These are phyloP conservation scores for Platanus orientalis DNA, from an alignment of 164 flowering plant species.

Conservation along the genomic window DNA sequence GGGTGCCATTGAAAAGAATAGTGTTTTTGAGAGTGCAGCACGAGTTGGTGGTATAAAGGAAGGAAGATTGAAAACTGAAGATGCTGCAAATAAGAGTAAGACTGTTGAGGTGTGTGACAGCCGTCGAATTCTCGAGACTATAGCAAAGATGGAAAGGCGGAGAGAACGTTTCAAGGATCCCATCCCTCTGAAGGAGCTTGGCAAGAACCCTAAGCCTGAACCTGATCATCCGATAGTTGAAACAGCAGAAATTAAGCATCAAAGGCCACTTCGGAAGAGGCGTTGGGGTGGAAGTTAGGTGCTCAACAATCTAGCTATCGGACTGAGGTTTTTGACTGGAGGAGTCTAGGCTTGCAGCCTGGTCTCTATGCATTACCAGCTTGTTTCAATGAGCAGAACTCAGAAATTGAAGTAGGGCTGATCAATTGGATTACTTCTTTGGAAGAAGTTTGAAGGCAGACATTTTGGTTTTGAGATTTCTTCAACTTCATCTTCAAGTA, in stretches of 20 bases:
- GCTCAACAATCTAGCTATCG: not conserved
- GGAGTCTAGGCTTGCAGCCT: not conserved
- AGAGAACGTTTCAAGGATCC: conserved; percentile 69
- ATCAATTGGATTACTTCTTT: not conserved
- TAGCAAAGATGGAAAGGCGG: conserved; percentile 70
- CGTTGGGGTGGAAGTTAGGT: conserved; percentile 49
- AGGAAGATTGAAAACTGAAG: conserved; percentile 6
- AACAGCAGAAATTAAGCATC: conserved; percentile 27
- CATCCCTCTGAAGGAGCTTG: conserved; percentile 31
- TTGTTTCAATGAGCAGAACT: not conserved
- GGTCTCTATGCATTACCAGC: not conserved
- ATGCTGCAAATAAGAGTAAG: conserved; percentile 14
- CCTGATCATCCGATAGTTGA: conserved; percentile 20
- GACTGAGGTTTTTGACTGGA: not conserved
- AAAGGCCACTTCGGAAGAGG: conserved; percentile 60
- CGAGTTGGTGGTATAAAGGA: conserved; percentile 10
- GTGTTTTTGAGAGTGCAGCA: conserved; percentile 13
- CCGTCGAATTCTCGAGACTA: conserved; percentile 42
- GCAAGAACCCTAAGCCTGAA: conserved; percentile 16
- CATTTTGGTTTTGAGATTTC: not conserved
- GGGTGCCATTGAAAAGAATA: conserved; percentile 3
- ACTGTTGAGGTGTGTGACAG: conserved; percentile 24
- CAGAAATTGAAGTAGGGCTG: not conserved
- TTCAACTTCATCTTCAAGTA: not conserved
- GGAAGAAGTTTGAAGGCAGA: not conserved